These are phyloP conservation scores for Cladophialophora chaetospira DNA, from an alignment of 2,329 filamentous ascomycete species.

Conservation along the genomic window DNA sequence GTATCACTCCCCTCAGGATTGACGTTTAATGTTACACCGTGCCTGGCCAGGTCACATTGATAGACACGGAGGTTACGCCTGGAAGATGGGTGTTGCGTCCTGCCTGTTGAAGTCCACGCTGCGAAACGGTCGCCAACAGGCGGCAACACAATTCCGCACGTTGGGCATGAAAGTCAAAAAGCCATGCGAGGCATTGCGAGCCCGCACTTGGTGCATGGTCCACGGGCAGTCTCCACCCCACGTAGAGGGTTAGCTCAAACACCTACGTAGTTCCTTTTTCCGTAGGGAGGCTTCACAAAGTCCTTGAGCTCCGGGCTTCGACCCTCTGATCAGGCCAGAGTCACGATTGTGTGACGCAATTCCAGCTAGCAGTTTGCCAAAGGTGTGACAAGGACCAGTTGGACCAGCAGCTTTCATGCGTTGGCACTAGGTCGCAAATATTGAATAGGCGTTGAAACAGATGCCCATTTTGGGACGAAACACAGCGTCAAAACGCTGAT, in stretches of 20 bases:
- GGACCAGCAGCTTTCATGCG: neutral
- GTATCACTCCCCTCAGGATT: slow-evolving; percentile 1
- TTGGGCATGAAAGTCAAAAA: too few relatives aligned
- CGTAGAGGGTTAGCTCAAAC: too few relatives aligned
- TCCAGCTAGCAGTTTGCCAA: neutral
- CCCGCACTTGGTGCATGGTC: too few relatives aligned
- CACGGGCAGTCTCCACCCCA: too few relatives aligned
- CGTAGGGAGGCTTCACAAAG: neutral
- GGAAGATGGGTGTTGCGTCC: too few relatives aligned
- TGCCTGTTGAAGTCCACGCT: too few relatives aligned
- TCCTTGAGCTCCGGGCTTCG: neutral
- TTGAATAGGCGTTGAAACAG: slow-evolving; percentile 12
- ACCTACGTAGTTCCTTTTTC: too few relatives aligned
- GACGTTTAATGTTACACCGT: slow-evolving; percentile 12
- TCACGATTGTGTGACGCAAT: neutral
- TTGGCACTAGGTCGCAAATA: neutral
- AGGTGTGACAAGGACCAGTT: neutral
- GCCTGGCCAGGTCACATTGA: slow-evolving; percentile 14
- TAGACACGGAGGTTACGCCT: slow-evolving; percentile 7
- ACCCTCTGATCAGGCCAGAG: neutral
- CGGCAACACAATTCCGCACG: too few relatives aligned
- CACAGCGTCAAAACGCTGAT: neutral
- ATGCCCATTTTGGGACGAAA: neutral
- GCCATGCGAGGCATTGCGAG: too few relatives aligned
- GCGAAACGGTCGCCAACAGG: too few relatives aligned